Evolutionary conservation across 176 grass and related monocot genomes (phyloP), one percentile per base, ranked within the genome.

Genomic region (Eragrostis curvula): DNA sequence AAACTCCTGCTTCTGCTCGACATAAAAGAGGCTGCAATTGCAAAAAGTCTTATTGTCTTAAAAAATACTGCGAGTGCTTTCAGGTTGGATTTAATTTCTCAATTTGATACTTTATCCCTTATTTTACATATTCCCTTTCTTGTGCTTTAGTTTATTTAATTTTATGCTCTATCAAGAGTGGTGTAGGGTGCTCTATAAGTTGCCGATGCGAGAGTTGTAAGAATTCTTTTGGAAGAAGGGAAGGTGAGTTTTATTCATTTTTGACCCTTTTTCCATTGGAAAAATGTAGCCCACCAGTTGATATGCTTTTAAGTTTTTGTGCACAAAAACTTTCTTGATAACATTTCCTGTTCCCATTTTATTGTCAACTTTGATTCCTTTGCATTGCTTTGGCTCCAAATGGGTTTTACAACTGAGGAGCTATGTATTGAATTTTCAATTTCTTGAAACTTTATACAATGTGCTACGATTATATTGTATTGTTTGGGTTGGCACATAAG

Each of bases 21-120:
- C 92, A 91, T 80, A 94, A 94, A 85, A 86, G 86, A 81, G 92
- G 92, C 60, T 94, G 92, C 75, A 94, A 91, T 65, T 94, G 92
- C 73, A 89, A 83, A 64, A 94, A 94, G 39, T 94, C 92, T 47
- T 84, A 43, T 72, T 94, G 92, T 60, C 63, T 91, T n/a, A 94
- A 94, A 81, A 94, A 89, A 77, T 94, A 94, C 48, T 94, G 92
- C 51, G 92, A 94, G 72, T 94, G 92, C 83, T 94, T 86, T 67
- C 83, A 94, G 92, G 92, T 94, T 77, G 47, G 59, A 62, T 52
- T 43, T 53, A 69, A 68, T 30, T 36, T 28, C n/a, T 55, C 28
- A 40, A n/a, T 88, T 84, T 70, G 17, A 5, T 71, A 78, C n/a
- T 70, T 58, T 58, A 21, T 11, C 36, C 67, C 67, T 8, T 12